Base-by-base conservation (phyloP, 73 alveolate species). In the Tetrahymena thermophila region DNA sequence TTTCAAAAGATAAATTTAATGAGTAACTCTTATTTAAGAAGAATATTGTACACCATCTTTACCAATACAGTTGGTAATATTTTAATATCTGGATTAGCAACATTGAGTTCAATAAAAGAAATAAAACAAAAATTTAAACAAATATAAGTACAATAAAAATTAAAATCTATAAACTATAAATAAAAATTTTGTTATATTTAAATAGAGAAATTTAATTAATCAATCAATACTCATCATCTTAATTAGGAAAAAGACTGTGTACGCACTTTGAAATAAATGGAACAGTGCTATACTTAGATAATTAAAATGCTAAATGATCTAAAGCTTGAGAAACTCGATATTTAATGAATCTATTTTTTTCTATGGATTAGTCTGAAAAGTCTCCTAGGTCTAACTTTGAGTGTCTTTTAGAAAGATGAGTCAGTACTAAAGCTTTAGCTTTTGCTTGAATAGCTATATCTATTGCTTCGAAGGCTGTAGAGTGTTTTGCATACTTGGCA, bases 331-430 rank as follows among this genome's bases (percentile, higher is more conserved):
- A 71, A 71, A 31, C 37, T 71, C 37, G 2, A 34, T 71, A 71
- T 25, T 31, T 71, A 71, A 71, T 71, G n/a, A 71, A 71, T 25
- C 89, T 71, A 31, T 71, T 71, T 71, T 34, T 71, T 31, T 71
- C 89, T 71, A 28, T 71, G 6, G 89, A 28, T 31, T 28, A 17
- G n/a, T 71, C 89, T 23, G 89, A 71, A 31, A 71, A 71, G 31
- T 71, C 89, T 10, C 89, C 89, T 3, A 71, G 23, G 17, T 71
- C 43, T 13, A 71, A 25, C n/a, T 96, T 96, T 35, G 96, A 84
- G 94, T 99, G 98, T 94, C 99, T 97, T 23, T 99, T 98, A 23
- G 99, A 98, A 96, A 98, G 99, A 96, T 99, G 99, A 25, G 99
- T 99, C 23, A 98, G 94, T 15, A 98, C 97, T 1, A 98, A 97